Percentiles rank a stretch among this genome's conserved stretches.
Evolutionary conservation across 164 flowering plant species (phyloP).

Genomic region (Macadamia tetraphylla): DNA sequence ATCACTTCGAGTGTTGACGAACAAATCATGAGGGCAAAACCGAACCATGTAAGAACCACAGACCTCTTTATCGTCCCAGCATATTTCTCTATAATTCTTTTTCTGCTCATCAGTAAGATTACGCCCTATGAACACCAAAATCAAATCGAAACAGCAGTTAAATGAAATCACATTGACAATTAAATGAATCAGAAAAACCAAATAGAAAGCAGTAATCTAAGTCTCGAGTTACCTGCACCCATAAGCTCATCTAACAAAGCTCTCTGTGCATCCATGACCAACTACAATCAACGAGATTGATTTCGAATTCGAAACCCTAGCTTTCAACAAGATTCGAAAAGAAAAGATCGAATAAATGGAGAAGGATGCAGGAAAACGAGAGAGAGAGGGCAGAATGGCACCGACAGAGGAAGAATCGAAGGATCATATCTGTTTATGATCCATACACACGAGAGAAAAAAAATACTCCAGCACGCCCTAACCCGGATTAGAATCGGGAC

Average conservation of each 20-base stretch:
- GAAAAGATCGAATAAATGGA: too few species aligned
- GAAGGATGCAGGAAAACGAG: too few species aligned
- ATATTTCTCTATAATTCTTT: conserved; percentile 65
- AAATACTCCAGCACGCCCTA: too few species aligned
- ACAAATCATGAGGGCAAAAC: conserved; percentile 96
- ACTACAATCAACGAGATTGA: background rate
- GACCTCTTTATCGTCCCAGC: conserved; percentile 94
- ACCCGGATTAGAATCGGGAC: too few species aligned
- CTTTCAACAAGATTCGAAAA: too few species aligned
- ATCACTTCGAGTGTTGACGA: conserved; percentile 94
- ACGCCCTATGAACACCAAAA: conserved; percentile 48
- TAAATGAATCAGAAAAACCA: background rate
- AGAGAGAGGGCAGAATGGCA: too few species aligned
- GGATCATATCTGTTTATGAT: too few species aligned
- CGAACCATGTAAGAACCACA: conserved; percentile 88
- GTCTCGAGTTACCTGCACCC: conserved; percentile 70
- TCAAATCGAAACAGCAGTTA: background rate
- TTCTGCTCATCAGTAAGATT: conserved; percentile 92
- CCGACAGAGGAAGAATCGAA: too few species aligned
- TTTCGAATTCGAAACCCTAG: too few species aligned
- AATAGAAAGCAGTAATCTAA: too few species aligned
- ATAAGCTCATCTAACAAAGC: conserved; percentile 94
- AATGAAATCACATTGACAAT: background rate
- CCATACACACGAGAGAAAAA: too few species aligned
- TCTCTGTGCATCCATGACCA: conserved; percentile 90